phyloP scores from a whole-genome alignment of 495 filamentous ascomycete genomes.

The Hypoxylon fragiforme region DNA sequence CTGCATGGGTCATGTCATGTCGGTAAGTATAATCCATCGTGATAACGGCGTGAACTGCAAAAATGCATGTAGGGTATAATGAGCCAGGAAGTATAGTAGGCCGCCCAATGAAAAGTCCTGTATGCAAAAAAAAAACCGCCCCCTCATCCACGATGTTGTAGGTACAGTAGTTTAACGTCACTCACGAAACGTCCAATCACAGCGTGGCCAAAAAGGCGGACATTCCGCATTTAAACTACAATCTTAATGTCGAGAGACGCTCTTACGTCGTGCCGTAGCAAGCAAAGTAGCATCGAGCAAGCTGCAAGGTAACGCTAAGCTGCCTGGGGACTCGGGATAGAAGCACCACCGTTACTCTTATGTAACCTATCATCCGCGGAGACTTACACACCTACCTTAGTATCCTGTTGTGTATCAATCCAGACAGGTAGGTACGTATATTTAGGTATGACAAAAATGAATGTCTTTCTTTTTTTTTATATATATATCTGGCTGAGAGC shows the following conservation, averaged over 20 bases:
- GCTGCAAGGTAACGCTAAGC: background rate
- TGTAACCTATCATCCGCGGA: background rate
- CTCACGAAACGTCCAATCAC: too few relatives aligned
- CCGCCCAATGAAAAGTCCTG: too few relatives aligned
- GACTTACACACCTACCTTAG: background rate
- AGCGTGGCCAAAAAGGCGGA: too few relatives aligned
- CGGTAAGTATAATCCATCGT: background rate
- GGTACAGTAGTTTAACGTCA: too few relatives aligned
- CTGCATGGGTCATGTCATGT: constrained; percentile 1
- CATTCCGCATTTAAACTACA: too few relatives aligned
- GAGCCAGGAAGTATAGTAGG: too few relatives aligned
- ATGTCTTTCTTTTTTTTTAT: too few relatives aligned
- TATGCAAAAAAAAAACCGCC: background rate
- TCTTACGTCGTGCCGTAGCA: background rate
- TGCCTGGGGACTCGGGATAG: background rate
- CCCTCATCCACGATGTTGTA: background rate
- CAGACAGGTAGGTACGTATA: background rate
- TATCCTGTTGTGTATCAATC: background rate
- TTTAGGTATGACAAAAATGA: too few relatives aligned
- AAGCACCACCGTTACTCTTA: too few relatives aligned
- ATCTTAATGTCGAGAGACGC: background rate
- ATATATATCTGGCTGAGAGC: too few relatives aligned
- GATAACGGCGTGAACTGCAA: too few relatives aligned
- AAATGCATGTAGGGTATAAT: background rate
- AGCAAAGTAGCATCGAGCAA: background rate